Evolutionary conservation across 352 stramenopile species (phyloP).

Genomic region (Phytophthora citrophthora): DNA sequence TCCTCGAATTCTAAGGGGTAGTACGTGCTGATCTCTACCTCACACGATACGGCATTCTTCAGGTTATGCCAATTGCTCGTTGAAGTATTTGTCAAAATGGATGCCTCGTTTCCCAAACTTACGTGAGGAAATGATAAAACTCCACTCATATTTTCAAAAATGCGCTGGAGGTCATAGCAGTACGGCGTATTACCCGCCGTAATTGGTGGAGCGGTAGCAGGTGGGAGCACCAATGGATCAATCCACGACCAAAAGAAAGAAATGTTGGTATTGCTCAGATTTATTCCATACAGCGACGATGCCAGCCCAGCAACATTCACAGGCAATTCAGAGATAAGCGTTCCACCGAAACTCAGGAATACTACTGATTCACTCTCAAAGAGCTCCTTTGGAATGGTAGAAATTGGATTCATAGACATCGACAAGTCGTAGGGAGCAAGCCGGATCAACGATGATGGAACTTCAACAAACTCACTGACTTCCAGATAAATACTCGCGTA

Average conservation of each 20-base stretch:
- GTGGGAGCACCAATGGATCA: constrained; percentile 10
- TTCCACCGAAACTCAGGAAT: constrained; percentile 36
- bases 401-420: constrained; percentile 33
- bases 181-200: constrained; percentile 31
- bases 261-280: constrained; percentile 34
- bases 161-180: constrained; percentile 13
- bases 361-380: constrained; percentile 38
- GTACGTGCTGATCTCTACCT: neutral
- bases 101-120: neutral
- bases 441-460: constrained; percentile 19
- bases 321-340: constrained; percentile 29
- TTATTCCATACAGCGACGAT: constrained; percentile 30
- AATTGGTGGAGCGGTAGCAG: constrained; percentile 7
- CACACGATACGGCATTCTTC: neutral
- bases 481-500: constrained; percentile 37
- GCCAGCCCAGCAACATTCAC: too few species aligned
- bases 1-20: constrained; percentile 28
- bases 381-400: constrained; percentile 24
- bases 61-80: constrained; percentile 3
- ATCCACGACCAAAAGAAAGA: constrained; percentile 45
- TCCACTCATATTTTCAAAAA: constrained; percentile 18
- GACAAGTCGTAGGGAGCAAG: constrained; percentile 34
- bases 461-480: constrained; percentile 12
- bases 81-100: constrained; percentile 7
- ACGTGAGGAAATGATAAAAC: constrained; percentile 2